These are phyloP conservation scores for Acanthamoeba sp. DNA, from an alignment of 208 protist species.

Conservation along the genomic window DNA sequence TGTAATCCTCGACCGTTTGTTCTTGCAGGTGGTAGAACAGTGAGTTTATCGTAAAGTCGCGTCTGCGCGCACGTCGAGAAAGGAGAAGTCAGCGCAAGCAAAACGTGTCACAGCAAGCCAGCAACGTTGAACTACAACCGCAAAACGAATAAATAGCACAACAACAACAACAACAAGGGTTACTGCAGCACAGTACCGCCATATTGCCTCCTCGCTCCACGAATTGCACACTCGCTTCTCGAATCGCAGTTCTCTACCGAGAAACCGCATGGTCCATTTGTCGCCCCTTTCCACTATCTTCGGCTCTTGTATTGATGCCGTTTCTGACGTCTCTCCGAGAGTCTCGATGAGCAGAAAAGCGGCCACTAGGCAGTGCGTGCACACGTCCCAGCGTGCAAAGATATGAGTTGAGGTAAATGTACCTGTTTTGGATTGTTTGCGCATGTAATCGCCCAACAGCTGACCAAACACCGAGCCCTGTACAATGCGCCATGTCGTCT, in stretches of 20 bases:
- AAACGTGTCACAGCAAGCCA: too few species aligned
- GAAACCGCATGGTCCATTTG: conserved; percentile 11
- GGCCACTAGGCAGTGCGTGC: too few species aligned
- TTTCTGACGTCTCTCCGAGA: too few species aligned
- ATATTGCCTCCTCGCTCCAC: not conserved
- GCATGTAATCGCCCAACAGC: not conserved
- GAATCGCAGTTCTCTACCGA: conserved; percentile 2
- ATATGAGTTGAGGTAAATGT: not conserved
- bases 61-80: conserved; percentile 86
- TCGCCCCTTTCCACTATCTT: not conserved
- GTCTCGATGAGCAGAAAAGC: too few species aligned
- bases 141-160: too few species aligned
- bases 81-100: too few species aligned
- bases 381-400: not conserved
- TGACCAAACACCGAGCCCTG: conserved; percentile 23
- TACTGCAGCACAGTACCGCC: not conserved
- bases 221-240: not conserved
- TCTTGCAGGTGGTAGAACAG: conserved; percentile 99
- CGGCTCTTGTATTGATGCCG: not conserved
- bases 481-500: not conserved
- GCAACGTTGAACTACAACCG: too few species aligned
- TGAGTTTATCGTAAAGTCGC: conserved; percentile 99
- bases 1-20: conserved; percentile 96
- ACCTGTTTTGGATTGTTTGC: not conserved
- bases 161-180: not conserved